Percentiles rank a stretch among this genome's conserved stretches.
phyloP scores from a whole-genome alignment of 148 eudicot genomes.

The Silene uniflora region DNA sequence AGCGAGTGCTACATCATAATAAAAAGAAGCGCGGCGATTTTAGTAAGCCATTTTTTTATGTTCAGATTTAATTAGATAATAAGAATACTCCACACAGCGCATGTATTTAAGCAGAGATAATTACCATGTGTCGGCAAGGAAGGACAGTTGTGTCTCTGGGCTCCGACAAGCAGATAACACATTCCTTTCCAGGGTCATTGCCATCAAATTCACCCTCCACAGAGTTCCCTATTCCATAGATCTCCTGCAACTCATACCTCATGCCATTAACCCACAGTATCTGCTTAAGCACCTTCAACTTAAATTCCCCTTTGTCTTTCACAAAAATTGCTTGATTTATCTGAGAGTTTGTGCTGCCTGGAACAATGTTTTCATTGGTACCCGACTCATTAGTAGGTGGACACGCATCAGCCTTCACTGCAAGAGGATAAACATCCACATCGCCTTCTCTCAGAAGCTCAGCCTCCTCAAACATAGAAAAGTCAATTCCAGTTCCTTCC shows the following conservation, averaged over 20 bases:
- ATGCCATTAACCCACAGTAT: slow-evolving; percentile 76
- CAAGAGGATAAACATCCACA: slow-evolving; percentile 59
- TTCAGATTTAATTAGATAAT: too few relatives aligned
- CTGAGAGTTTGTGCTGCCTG: slow-evolving; percentile 62
- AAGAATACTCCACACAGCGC: neutral
- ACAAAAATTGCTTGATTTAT: slow-evolving; percentile 87
- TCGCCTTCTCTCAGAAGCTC: slow-evolving; percentile 59
- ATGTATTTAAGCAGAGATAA: slow-evolving; percentile 2
- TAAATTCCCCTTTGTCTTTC: slow-evolving; percentile 76
- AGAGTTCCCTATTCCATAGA: slow-evolving; percentile 89
- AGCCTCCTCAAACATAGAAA: slow-evolving; percentile 65
- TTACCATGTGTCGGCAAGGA: slow-evolving; percentile 98
- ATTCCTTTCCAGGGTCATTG: slow-evolving; percentile 95
- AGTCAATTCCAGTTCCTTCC: slow-evolving; percentile 83
- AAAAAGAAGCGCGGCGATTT: neutral
- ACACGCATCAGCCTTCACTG: slow-evolving; percentile 77
- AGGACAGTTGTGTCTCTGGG: slow-evolving; percentile 95
- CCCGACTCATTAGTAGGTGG: slow-evolving; percentile 35
- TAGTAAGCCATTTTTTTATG: neutral
- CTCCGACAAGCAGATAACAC: slow-evolving; percentile 95
- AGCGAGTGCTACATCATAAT: neutral
- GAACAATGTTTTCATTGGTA: slow-evolving; percentile 42
- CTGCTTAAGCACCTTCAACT: slow-evolving; percentile 77
- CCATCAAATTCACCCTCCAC: slow-evolving; percentile 67
- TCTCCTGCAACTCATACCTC: slow-evolving; percentile 94